Evolutionary conservation across 2,329 filamentous ascomycete genomes (phyloP).

Genomic region (Phaeosphaeria sp.): DNA sequence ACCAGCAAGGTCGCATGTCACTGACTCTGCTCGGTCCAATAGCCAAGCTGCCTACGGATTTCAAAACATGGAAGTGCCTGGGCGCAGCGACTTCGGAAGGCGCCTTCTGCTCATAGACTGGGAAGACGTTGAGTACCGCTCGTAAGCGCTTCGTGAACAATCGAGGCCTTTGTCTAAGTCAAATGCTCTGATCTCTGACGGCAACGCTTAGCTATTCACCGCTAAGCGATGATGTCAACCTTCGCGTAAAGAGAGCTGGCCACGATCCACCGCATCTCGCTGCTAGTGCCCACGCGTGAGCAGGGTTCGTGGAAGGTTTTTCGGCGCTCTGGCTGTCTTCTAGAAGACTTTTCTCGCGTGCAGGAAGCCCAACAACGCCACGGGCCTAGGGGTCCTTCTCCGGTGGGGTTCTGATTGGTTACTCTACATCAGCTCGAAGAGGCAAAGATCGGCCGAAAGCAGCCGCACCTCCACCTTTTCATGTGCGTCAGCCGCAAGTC

Average conservation of each 20-base stretch:
- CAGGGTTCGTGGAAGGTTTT: slow-evolving; percentile 1
- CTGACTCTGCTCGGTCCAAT: neutral
- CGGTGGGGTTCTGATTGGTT: slow-evolving; percentile 13
- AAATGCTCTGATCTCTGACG: neutral
- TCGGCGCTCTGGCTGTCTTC: neutral
- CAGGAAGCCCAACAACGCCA: slow-evolving; percentile 7
- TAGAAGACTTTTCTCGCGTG: neutral
- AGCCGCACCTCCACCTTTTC: slow-evolving; percentile 39
- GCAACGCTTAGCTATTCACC: neutral
- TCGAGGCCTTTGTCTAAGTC: neutral
- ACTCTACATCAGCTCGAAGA: slow-evolving; percentile 9
- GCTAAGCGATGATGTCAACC: neutral
- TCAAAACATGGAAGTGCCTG: neutral
- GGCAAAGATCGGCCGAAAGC: slow-evolving; percentile 28
- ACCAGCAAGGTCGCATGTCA: neutral
- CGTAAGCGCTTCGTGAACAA: neutral
- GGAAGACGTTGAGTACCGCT: neutral
- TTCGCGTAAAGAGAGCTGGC: neutral
- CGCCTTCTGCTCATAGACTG: neutral
- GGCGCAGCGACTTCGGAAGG: neutral
- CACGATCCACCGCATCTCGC: neutral
- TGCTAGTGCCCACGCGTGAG: neutral
- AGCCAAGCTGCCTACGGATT: neutral
- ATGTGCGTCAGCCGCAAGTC: slow-evolving; percentile 33
- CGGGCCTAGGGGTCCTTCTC: neutral